Base-by-base conservation (phyloP, 2,329 filamentous ascomycete species). In the Beauveria sp. region DNA sequence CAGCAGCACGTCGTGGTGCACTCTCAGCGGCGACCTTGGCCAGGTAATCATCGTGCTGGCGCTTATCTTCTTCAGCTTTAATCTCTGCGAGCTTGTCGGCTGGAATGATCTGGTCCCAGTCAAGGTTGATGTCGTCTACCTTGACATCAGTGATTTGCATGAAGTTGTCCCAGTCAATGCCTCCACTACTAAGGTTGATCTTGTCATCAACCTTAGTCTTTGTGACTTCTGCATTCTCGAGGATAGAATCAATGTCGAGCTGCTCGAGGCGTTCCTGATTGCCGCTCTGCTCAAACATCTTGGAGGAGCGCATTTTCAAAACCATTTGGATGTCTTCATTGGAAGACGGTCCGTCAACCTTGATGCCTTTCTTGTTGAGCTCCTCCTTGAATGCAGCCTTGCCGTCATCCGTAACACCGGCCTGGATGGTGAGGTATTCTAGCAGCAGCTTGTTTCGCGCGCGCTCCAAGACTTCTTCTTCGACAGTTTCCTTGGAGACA, bases 101-200 rank as follows among this genome's bases (percentile, higher is more conserved):
- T 0, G 94, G 96, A 67, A 99, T 97, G 68, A 99, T 99, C 66
- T 97, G 90, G 69, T 99, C 94, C 94, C 94, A 99, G 67, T 96
- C 92, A 28, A 97, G 86, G 65, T 79, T 77, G 54, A 85, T 78
- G 55, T 86, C 83, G 62, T 97, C 90, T 26, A 97, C 90, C 76
- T 97, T 97, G 74, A 97, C 93, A 73, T 99, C 94, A 1, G 94
- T 97, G 70, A 96, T 96, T 70, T 97, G 92, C 77, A 99, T 87
- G 74, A 97, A 99, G 64, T 96, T 96, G 71, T 97, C 93, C 77
- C 94, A 86, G 67, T 86, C 83, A 54, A 86, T 86, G 60, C 83
- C 94, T 70, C 94, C 96, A 70, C 93, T 94, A 62, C 92, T 96
- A 48, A 96, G 90, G 62, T 86, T 86, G 71, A 97, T 91, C 71